Evolutionary conservation across 257 asterid genomes (phyloP), one percentile per base, ranked within the genome.

Genomic region (Schizonepeta tenuifolia): DNA sequence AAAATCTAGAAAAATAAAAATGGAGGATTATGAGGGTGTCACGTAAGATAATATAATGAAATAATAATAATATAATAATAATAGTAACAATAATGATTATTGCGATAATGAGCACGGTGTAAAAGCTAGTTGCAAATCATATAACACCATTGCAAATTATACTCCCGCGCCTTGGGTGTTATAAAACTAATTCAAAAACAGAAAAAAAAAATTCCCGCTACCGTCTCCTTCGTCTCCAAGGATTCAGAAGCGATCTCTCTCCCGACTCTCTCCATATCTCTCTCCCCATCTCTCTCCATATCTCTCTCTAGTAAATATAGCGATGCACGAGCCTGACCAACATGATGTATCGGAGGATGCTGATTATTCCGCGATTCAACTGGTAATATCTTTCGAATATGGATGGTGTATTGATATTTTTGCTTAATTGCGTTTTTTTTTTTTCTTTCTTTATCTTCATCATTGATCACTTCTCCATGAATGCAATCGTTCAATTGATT

Each of bases 261-360:
- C 54, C n/a, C n/a, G n/a, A n/a, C n/a, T n/a, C n/a, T n/a, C n/a
- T n/a, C n/a, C n/a, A n/a, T n/a, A n/a, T n/a, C n/a, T n/a, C n/a
- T n/a, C n/a, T n/a, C n/a, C n/a, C n/a, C n/a, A n/a, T 14, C 38
- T 11, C 38, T 4, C 1, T 56, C 20, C n/a, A n/a, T n/a, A n/a
- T 55, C 62, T 31, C 33, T 10, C 26, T 56, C 74, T 47, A 72
- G 18, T 69, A 26, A 72, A 40, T 31, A 41, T 46, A 63, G 78
- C 71, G 81, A 94, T 94, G 98, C 86, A 83, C 54, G 97, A 94
- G 74, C 70, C 87, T 9, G 97, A 91, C 56, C 77, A 81, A 60
- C 79, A 83, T 78, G 97, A 94, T 81, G 87, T 94, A 4, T 83
- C 98, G n/a, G 98, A 94, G 78, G 98, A 94, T 61, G 91, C 90